These are phyloP conservation scores for Ustilago crameri DNA, from an alignment of 1,284 basidiomycete genomes.

Conservation along the genomic window DNA sequence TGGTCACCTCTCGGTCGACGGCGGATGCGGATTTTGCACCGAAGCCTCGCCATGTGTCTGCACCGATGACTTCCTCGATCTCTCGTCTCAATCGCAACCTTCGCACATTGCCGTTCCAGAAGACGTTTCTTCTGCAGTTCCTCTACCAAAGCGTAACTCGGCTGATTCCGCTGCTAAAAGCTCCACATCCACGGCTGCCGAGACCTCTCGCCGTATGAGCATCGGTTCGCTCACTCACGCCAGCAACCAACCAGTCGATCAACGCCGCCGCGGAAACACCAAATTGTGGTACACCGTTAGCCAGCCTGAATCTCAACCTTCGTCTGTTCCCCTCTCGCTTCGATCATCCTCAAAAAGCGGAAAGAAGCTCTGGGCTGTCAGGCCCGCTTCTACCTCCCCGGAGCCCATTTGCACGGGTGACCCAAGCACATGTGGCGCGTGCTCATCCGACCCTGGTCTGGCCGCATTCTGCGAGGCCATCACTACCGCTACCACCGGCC, in stretches of 20 bases:
- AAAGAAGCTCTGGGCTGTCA: slow-evolving; percentile 41
- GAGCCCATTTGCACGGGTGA: slow-evolving; percentile 52
- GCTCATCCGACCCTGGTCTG: slow-evolving; percentile 49
- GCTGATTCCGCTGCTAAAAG: slow-evolving; percentile 2
- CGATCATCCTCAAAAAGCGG: slow-evolving; percentile 2
- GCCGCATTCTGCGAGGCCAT: slow-evolving; percentile 57
- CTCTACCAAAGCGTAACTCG: slow-evolving; percentile 23
- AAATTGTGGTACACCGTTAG: slow-evolving; percentile 49
- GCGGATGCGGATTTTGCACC: slow-evolving; percentile 62
- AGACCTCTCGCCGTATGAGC: slow-evolving; percentile 36
- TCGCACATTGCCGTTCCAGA: slow-evolving; percentile 34
- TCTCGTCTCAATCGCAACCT: slow-evolving; percentile 11
- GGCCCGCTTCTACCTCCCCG: slow-evolving; percentile 5
- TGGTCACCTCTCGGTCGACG: slow-evolving; percentile 29
- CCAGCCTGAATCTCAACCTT: slow-evolving; percentile 20
- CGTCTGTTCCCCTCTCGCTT: slow-evolving; percentile 27
- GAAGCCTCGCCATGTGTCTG: slow-evolving; percentile 58
- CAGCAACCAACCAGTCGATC: slow-evolving; percentile 23
- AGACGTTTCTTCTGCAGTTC: slow-evolving; percentile 28
- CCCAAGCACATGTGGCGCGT: slow-evolving; percentile 51
- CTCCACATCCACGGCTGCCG: background rate
- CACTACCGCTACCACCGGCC: slow-evolving; percentile 23
- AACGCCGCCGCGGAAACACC: slow-evolving; percentile 16
- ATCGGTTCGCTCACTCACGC: slow-evolving; percentile 44
- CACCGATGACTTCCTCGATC: slow-evolving; percentile 47